These are phyloP conservation scores for Pseudocercospora fuligena DNA, from an alignment of 2,329 filamentous ascomycete species.

Conservation along the genomic window DNA sequence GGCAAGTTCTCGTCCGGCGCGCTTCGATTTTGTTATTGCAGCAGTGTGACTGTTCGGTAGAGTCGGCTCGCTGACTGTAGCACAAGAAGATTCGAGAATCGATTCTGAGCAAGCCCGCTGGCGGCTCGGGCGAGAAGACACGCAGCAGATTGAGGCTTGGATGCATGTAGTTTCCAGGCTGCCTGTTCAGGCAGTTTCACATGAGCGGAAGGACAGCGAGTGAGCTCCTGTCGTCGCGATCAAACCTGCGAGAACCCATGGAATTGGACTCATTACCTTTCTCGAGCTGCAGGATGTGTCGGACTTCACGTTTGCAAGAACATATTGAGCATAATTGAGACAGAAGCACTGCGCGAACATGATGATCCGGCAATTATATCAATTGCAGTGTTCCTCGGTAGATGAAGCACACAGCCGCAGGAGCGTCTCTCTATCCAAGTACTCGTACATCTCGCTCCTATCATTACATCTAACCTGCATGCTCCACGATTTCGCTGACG, in stretches of 20 bases:
- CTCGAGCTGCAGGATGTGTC: no score
- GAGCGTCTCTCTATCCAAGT: slow-evolving; percentile 12
- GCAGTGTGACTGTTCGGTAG: slow-evolving; percentile 1
- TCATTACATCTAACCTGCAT: slow-evolving; percentile 68
- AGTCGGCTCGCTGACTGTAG: slow-evolving; percentile 5
- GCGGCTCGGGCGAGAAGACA: background rate
- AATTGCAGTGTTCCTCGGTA: background rate
- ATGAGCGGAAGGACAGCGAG: background rate
- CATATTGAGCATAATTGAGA: no score
- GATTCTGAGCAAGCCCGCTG: background rate
- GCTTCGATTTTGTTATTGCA: background rate
- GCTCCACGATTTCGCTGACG: slow-evolving; percentile 93
- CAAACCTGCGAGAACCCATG: no score
- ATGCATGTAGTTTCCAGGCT: background rate
- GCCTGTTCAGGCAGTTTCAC: background rate
- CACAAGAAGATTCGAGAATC: slow-evolving; percentile 10
- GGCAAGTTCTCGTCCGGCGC: background rate
- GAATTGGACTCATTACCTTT: no score
- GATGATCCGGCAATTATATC: background rate
- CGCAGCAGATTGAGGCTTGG: slow-evolving; percentile 2
- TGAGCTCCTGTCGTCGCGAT: background rate
- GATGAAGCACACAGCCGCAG: background rate
- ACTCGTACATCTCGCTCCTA: slow-evolving; percentile 7
- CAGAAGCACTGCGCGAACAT: background rate
- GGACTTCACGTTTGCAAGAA: no score